Conservation (phyloP, 106 monocot genomes). For the Dendrobium catenatum region DNA sequence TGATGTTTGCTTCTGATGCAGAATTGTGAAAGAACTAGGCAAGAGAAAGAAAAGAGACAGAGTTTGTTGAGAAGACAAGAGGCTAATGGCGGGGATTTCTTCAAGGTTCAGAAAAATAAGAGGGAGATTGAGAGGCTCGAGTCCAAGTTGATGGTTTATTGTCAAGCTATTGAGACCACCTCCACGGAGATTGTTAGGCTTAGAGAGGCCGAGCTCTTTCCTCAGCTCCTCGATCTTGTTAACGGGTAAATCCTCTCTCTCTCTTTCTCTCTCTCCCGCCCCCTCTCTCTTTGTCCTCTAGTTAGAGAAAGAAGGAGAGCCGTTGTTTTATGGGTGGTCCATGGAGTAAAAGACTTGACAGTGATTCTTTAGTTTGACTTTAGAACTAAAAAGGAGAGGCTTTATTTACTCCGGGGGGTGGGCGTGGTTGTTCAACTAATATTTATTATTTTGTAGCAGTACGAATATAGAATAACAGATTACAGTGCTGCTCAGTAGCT, state of each 20-base stretch:
- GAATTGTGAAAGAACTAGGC: constrained; percentile 39
- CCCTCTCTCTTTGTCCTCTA: background rate
- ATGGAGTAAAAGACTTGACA: background rate
- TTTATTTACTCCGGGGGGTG: background rate
- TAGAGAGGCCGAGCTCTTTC: constrained; percentile 83
- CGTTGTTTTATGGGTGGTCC: background rate
- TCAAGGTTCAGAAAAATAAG: constrained; percentile 85
- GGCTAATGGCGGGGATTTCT: constrained; percentile 51
- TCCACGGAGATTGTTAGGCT: constrained; percentile 74
- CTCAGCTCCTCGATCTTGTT: constrained; percentile 77
- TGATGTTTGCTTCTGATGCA: constrained; percentile 19
- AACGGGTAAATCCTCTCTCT: constrained; percentile 41
- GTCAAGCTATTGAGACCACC: constrained; percentile 84
- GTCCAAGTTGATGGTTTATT: constrained; percentile 66
- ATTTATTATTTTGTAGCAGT: background rate
- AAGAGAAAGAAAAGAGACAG: constrained; percentile 62
- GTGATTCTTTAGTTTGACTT: background rate
- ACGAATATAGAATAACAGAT: background rate
- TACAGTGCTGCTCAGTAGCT: no score
- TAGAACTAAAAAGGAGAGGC: background rate
- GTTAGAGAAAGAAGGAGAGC: background rate
- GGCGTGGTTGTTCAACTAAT: background rate
- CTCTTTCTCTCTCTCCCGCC: background rate
- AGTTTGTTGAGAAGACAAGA: constrained; percentile 47
- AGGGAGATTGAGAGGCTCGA: constrained; percentile 81